Base-by-base conservation (phyloP, 2,329 filamentous ascomycete species). In the Dothiorella sarmentorum region DNA sequence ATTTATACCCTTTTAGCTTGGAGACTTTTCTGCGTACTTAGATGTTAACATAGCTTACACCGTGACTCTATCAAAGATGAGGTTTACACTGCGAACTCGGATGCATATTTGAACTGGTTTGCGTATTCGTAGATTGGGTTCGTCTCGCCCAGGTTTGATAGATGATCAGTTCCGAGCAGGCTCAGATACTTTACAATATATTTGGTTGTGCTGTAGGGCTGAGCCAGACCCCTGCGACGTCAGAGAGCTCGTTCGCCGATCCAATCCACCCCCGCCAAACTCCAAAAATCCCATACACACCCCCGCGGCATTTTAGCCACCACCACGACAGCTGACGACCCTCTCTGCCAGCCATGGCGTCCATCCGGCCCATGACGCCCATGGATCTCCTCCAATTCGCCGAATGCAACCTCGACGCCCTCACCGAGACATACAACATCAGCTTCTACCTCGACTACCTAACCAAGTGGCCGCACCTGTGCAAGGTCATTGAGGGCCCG, bases 341-440 rank as follows among this genome's bases (percentile, higher is more conserved):
- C 15, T 22, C 9, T 10, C 33, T 4, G 43, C 43, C 38, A 20
- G 26, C 10, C 37, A 60, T 60, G 58, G 49, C 58, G 18, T 47
- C 42, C 42, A 60, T 60, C 35, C 58, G 58, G 40, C 58, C 58
- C 26, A 95, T 96, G 79, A 84, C 84, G 61, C 88, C 91, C 2
- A 82, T 84, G 65, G 94, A 99, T 73, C 82, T 97, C 62, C 86
- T 96, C 75, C 88, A 87, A 65, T 88, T 97, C 75, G 96, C 95
- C 65, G 87, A 91, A 64, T 96, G 92, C 76, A 99, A 99, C 71
- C 86, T 99, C 62, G 94, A 99, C 71, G 90, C 90, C 38, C 82
- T 97, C 62, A 97, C 94, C n/a, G 94, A 99, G 78, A 97, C 95
- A 59, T 99, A 97, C 78, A 91, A 96, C 73, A 83, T 96, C 64